Base-by-base conservation (phyloP, 2,329 filamentous ascomycete genomes). In the Chaetomium sp. region DNA sequence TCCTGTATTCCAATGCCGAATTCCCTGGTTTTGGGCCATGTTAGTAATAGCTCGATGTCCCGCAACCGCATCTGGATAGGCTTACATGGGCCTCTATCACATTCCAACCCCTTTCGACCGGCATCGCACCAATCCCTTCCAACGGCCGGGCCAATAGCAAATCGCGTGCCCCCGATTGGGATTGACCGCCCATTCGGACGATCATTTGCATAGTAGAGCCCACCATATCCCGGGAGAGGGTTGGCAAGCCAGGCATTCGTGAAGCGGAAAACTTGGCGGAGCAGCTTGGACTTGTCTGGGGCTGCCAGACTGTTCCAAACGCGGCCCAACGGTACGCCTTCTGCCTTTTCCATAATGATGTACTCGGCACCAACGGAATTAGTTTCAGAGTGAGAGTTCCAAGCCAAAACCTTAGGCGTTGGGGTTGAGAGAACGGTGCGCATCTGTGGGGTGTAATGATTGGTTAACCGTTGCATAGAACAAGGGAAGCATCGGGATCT, bases 271-370 rank as follows among this genome's bases (percentile, higher is more conserved):
- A 51, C 19, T 29, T 60, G 57, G 19, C 21, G n/a, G n/a, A 60
- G 57, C n/a, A 59, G 42, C 57, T 51, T 60, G 45, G 33, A 16
- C 21, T 25, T 51, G 4, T 60, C 57, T 2, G 45, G 49, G 27
- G 4, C 9, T 6, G 29, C 49, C 29, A 60, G n/a, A 8, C 45
- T n/a, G 19, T 21, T 29, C 57, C 57, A 38, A 13, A 51, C 45
- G 21, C 45, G 45, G 27, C 21, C 31, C 27, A 60, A 35, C 8
- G 57, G 57, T 25, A 50, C 57, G 19, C 57, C 57, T 25, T 60
- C 42, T 47, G 57, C 57, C n/a, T 60, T 60, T n/a, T 60, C 45
- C 45, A 60, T 60, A 45, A 60, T 51, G 45, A 60, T 60, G 23
- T 60, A 60, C 29, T 60, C 57, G 29, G 57, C 19, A 9, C 57